phyloP scores from a whole-genome alignment of 331 rosid genomes.

The Malus hybrid region DNA sequence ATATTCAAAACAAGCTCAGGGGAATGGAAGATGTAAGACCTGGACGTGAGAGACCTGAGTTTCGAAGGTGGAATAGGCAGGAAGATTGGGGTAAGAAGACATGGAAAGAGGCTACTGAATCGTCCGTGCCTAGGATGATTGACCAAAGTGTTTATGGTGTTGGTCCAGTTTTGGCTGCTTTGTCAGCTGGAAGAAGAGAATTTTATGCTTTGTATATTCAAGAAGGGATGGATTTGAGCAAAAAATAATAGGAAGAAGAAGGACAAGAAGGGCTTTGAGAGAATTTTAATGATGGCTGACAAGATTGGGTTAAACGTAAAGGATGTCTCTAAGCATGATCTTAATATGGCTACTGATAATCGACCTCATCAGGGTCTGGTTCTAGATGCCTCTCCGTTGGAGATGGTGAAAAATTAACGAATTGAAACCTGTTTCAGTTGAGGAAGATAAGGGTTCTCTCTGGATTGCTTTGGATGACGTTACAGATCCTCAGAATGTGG shows the following conservation, averaged over 20 bases:
- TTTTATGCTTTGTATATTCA: slow-evolving; percentile 74
- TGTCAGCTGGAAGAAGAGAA: slow-evolving; percentile 86
- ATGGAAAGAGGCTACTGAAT: slow-evolving; percentile 81
- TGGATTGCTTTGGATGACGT: slow-evolving; percentile 97
- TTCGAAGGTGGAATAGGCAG: slow-evolving; percentile 63
- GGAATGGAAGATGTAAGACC: slow-evolving; percentile 40
- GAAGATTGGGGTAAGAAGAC: slow-evolving; percentile 82
- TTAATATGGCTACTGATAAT: slow-evolving; percentile 88
- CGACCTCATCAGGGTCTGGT: slow-evolving; percentile 94
- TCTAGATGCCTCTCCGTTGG: slow-evolving; percentile 80
- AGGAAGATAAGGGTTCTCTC: slow-evolving; percentile 60
- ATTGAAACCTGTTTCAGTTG: slow-evolving; percentile 54
- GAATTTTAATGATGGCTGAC: slow-evolving; percentile 63
- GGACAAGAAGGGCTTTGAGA: slow-evolving; percentile 92
- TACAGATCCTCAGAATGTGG: slow-evolving; percentile 89
- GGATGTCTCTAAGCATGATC: slow-evolving; percentile 80
- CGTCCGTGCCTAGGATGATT: slow-evolving; percentile 65
- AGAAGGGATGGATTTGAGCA: slow-evolving; percentile 82
- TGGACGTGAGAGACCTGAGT: slow-evolving; percentile 52
- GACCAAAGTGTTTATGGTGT: slow-evolving; percentile 91
- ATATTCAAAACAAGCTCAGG: slow-evolving; percentile 43
- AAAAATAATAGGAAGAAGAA: slow-evolving; percentile 82
- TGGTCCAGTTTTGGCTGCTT: slow-evolving; percentile 93
- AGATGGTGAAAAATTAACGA: slow-evolving; percentile 76
- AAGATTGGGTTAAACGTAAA: slow-evolving; percentile 48